phyloP scores from a whole-genome alignment of 805 yeast genomes.

The Clavispora carvajalis region DNA sequence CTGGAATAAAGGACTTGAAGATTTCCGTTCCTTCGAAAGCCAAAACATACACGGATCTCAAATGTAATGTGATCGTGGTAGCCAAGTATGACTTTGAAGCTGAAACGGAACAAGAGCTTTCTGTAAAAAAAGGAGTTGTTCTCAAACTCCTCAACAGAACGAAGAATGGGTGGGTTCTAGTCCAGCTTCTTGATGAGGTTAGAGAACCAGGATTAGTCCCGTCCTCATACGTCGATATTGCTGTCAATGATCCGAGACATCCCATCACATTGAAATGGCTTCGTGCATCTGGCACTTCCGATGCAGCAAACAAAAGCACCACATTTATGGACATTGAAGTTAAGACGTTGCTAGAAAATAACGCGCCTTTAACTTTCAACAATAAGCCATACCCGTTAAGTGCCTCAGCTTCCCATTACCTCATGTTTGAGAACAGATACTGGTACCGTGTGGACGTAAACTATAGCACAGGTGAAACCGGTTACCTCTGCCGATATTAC shows the following conservation, averaged over 20 bases:
- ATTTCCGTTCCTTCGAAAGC: slow-evolving; percentile 17
- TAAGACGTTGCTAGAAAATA: slow-evolving; percentile 16
- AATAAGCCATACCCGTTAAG: slow-evolving; percentile 28
- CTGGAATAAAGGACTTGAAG: slow-evolving; percentile 14
- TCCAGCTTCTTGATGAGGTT: slow-evolving; percentile 47
- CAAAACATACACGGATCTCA: slow-evolving; percentile 8
- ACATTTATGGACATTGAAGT: slow-evolving; percentile 26
- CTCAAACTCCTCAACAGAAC: slow-evolving; percentile 44
- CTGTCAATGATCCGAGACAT: slow-evolving; percentile 34
- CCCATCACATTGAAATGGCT: slow-evolving; percentile 38
- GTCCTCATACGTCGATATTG: slow-evolving; percentile 43
- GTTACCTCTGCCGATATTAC: slow-evolving; percentile 43
- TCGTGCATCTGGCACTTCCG: slow-evolving; percentile 11
- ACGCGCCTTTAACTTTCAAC: slow-evolving; percentile 23
- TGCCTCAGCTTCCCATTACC: slow-evolving; percentile 36
- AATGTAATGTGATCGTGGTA: slow-evolving; percentile 37
- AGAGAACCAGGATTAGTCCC: slow-evolving; percentile 48
- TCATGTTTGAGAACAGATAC: slow-evolving; percentile 37
- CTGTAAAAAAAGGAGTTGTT: slow-evolving; percentile 46
- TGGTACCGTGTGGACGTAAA: slow-evolving; percentile 47
- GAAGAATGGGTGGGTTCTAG: slow-evolving; percentile 53
- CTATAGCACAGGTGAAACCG: slow-evolving; percentile 29
- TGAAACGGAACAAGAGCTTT: slow-evolving; percentile 40
- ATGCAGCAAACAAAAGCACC: not conserved
- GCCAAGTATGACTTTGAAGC: slow-evolving; percentile 43